Percentiles rank a stretch among this genome's conserved stretches.
Evolutionary conservation across 768 basidiomycete species (phyloP).

Genomic region (Podaxis pistillaris): DNA sequence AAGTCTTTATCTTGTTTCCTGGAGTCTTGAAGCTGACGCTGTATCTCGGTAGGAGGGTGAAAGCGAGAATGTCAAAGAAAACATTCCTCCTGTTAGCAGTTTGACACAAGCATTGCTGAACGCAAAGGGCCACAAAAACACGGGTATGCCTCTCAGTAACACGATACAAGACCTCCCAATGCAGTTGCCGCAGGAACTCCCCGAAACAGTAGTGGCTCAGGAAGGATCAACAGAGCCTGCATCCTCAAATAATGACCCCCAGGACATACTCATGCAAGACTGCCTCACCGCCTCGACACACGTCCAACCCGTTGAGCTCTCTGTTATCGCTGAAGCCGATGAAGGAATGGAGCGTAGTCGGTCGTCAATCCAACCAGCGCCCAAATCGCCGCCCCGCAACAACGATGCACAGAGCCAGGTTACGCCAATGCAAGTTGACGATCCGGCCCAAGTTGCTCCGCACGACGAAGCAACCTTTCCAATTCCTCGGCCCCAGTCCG

Average conservation of each 20-base stretch:
- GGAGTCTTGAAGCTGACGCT: background rate
- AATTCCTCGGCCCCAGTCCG: background rate
- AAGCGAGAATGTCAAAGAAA: constrained; percentile 32
- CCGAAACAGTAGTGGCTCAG: background rate
- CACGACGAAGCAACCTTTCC: background rate
- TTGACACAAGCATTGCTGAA: constrained; percentile 46
- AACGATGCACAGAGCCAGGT: background rate
- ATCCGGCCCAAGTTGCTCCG: background rate
- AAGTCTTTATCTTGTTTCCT: constrained; percentile 1
- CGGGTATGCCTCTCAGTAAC: background rate
- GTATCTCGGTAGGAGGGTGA: constrained; percentile 29
- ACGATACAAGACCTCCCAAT: constrained; percentile 2
- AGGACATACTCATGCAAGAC: background rate
- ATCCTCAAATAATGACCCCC: background rate
- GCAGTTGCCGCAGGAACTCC: constrained; percentile 18
- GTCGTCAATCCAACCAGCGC: constrained; percentile 20
- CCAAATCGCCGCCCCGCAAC: background rate
- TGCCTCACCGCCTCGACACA: constrained; percentile 13
- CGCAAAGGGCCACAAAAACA: constrained; percentile 18
- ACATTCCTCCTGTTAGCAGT: constrained; percentile 38
- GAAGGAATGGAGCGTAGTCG: constrained; percentile 47
- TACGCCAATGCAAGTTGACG: background rate
- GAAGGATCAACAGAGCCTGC: background rate
- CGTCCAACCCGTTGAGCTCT: constrained; percentile 47
- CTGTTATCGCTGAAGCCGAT: constrained; percentile 72